A percentile compares a stretch with the other conserved stretches of the same genome.
Conservation (phyloP, 2,329 filamentous ascomycete genomes). For the Penicillium sp. region DNA sequence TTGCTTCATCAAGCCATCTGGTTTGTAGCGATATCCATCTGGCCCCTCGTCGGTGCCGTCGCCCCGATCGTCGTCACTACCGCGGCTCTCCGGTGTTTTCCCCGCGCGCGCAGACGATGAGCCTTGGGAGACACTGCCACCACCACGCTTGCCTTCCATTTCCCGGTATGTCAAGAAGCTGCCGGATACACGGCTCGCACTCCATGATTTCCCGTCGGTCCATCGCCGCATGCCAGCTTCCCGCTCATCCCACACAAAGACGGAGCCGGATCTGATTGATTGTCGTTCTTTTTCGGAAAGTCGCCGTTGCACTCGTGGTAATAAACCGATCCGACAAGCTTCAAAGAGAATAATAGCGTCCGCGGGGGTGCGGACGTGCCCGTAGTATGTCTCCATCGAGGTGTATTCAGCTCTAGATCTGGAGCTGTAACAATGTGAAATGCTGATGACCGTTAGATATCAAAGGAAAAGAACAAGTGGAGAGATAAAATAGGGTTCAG, state of each 20-base stretch:
- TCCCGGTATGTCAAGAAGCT: slow-evolving; percentile 97
- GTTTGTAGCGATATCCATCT: slow-evolving; percentile 92
- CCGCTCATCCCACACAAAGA: slow-evolving; percentile 99
- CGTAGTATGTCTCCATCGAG: slow-evolving; percentile 93
- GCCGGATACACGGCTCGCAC: slow-evolving; percentile 92
- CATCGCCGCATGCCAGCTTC: slow-evolving; percentile 98
- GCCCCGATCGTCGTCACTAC: slow-evolving; percentile 80
- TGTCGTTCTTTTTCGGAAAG: slow-evolving; percentile 96
- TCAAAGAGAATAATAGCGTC: slow-evolving; percentile 99
- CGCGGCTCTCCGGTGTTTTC: slow-evolving; percentile 81
- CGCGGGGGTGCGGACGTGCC: slow-evolving; percentile 89
- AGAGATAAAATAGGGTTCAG: slow-evolving; percentile 17
- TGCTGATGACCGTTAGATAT: slow-evolving; percentile 16
- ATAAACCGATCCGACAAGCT: slow-evolving; percentile 83
- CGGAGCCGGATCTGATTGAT: slow-evolving; percentile 91
- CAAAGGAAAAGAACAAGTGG: slow-evolving; percentile 18
- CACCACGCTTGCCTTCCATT: slow-evolving; percentile 97
- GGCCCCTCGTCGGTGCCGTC: slow-evolving; percentile 69
- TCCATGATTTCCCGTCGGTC: slow-evolving; percentile 99
- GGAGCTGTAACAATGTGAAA: slow-evolving; percentile 1
- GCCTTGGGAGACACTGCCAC: slow-evolving; percentile 64
- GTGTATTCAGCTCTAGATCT: slow-evolving; percentile 8
- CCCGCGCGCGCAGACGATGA: slow-evolving; percentile 60
- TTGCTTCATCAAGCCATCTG: slow-evolving; percentile 97
- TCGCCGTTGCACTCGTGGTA: slow-evolving; percentile 88